phyloP scores from a whole-genome alignment of 495 filamentous ascomycete genomes.

The Lophiostoma macrostomum region DNA sequence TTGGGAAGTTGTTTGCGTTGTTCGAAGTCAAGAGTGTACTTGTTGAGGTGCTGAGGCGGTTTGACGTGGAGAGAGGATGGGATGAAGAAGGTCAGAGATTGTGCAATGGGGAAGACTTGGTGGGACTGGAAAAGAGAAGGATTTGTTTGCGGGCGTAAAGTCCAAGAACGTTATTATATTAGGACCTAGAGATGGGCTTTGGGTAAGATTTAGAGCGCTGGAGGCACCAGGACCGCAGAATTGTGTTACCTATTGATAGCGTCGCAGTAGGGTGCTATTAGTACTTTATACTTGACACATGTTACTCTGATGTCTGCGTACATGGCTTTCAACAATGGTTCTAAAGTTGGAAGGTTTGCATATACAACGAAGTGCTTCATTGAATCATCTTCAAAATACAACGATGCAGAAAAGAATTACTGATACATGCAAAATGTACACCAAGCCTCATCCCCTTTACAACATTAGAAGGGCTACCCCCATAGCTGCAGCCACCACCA shows the following conservation, averaged over 20 bases:
- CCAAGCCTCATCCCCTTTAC: too few relatives aligned
- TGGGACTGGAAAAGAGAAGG: neutral
- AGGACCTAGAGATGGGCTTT: constrained; percentile 6
- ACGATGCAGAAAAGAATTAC: too few relatives aligned
- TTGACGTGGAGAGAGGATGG: constrained; percentile 36
- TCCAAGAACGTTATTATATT: constrained; percentile 8
- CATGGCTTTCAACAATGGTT: too few relatives aligned
- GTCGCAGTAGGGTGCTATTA: too few relatives aligned
- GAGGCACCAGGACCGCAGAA: too few relatives aligned
- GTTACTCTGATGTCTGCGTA: too few relatives aligned
- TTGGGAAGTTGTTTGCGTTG: constrained; percentile 63
- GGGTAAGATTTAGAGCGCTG: constrained; percentile 10
- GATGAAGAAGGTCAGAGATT: neutral
- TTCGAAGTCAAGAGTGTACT: constrained; percentile 36
- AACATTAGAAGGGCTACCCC: neutral
- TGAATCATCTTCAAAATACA: too few relatives aligned
- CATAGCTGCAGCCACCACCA: neutral
- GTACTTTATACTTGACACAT: neutral
- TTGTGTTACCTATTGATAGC: too few relatives aligned
- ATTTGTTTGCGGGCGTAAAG: constrained; percentile 3
- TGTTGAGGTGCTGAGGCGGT: constrained; percentile 23
- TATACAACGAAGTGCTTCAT: too few relatives aligned
- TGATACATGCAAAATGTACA: too few relatives aligned
- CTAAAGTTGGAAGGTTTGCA: too few relatives aligned
- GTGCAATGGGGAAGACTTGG: neutral